These are phyloP conservation scores for Kockiozyma suomiensis DNA, from an alignment of 805 yeast genomes.

Conservation along the genomic window DNA sequence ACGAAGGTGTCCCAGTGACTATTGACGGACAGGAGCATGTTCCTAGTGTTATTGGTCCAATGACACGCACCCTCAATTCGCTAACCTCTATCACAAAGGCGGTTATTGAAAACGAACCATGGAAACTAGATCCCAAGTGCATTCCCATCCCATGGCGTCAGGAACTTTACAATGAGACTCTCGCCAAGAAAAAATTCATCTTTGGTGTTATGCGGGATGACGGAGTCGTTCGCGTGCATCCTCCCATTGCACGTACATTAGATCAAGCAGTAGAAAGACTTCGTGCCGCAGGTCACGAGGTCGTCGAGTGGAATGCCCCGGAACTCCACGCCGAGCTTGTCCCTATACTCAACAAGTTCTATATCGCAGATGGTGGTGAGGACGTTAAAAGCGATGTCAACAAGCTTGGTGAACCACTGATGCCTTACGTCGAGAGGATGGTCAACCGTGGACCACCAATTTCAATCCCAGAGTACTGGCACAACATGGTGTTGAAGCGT, in stretches of 20 bases:
- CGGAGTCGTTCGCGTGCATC: conserved; percentile 53
- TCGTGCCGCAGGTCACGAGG: conserved; percentile 58
- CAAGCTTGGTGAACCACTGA: conserved; percentile 50
- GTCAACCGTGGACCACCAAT: conserved; percentile 41
- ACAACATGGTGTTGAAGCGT: conserved; percentile 37
- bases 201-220: conserved; percentile 54
- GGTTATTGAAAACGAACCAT: conserved; percentile 48
- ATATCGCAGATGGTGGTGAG: conserved; percentile 52
- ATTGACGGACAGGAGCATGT: conserved; percentile 57
- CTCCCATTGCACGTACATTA: conserved; percentile 58
- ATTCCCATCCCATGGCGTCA: conserved; percentile 56
- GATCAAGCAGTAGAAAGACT: conserved; percentile 57
- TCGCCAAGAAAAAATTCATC: conserved; percentile 42
- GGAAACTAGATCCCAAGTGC: conserved; percentile 54
- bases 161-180: conserved; percentile 33
- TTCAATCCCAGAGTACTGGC: conserved; percentile 45
- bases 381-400: conserved; percentile 41
- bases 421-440: conserved; percentile 47
- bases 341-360: conserved; percentile 45
- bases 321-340: conserved; percentile 43
- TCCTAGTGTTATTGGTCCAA: conserved; percentile 55
- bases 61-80: conserved; percentile 47
- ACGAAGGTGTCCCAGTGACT: conserved; percentile 45
- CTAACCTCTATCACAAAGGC: conserved; percentile 47
- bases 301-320: conserved; percentile 53